These are phyloP conservation scores for Raphidocelis subcapitata DNA, from an alignment of 139 green algal genomes.

Conservation along the genomic window DNA sequence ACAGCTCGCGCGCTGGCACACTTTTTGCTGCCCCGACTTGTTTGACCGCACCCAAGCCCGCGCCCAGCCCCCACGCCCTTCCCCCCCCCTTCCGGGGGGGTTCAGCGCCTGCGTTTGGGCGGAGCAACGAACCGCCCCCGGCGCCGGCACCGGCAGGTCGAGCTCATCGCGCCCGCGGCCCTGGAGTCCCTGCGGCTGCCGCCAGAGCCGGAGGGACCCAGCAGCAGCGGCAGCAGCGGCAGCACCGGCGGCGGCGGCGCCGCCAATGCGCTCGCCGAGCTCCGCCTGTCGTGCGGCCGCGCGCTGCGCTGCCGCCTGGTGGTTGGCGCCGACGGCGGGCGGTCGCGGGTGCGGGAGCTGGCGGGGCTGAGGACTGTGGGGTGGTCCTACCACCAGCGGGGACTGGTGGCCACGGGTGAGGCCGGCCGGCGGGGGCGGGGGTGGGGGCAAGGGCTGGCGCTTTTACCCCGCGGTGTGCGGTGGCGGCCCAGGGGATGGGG, in stretches of 20 bases:
- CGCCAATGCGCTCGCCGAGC: constrained; percentile 14
- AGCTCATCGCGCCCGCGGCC: background rate
- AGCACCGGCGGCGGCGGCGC: constrained; percentile 11
- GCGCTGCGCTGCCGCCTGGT: constrained; percentile 46
- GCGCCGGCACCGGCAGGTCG: background rate
- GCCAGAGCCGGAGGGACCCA: background rate
- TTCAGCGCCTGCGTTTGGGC: too few relatives aligned
- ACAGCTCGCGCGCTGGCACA: too few relatives aligned
- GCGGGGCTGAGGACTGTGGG: constrained; percentile 52
- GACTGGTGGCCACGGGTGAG: constrained; percentile 64
- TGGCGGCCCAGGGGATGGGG: too few relatives aligned
- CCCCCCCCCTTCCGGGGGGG: too few relatives aligned
- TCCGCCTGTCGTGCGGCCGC: constrained; percentile 30
- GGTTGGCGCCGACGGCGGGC: constrained; percentile 76
- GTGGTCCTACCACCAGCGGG: constrained; percentile 61
- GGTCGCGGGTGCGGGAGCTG: constrained; percentile 51
- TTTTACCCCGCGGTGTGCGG: too few relatives aligned
- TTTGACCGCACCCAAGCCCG: too few relatives aligned
- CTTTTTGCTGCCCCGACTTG: constrained; percentile 2
- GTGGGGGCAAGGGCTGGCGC: too few relatives aligned
- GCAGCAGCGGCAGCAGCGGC: constrained; percentile 2
- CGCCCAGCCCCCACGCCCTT: too few relatives aligned
- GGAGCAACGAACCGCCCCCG: background rate
- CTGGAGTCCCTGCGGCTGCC: background rate
- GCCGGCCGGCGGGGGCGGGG: constrained; percentile 31